Evolutionary conservation across 75 land plant species (phyloP).

Genomic region (Pinus albicaulis): DNA sequence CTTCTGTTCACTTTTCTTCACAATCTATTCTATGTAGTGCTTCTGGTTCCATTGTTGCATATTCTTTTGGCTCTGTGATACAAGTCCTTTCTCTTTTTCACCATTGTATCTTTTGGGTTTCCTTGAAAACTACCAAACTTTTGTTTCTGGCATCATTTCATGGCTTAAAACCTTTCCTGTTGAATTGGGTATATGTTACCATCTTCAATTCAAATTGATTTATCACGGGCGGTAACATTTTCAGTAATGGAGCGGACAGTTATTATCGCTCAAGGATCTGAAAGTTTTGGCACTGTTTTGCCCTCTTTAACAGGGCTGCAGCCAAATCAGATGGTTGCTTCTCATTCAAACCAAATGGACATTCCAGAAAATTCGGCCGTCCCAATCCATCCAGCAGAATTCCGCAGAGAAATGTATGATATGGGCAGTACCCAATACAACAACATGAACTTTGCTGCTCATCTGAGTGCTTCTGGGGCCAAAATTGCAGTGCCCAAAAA

Average conservation of each 20-base stretch:
- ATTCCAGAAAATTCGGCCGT: neutral
- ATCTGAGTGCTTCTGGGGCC: neutral
- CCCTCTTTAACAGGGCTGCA: neutral
- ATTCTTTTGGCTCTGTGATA: neutral
- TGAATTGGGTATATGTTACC: neutral
- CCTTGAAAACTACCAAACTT: neutral
- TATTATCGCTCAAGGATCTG: neutral
- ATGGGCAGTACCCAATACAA: neutral
- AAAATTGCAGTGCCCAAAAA: neutral
- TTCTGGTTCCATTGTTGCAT: neutral
- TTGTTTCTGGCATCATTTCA: neutral
- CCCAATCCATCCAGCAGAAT: neutral
- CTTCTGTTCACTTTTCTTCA: too few species aligned
- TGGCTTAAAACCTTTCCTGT: neutral
- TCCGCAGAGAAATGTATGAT: neutral
- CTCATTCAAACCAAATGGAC: neutral
- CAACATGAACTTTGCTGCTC: neutral
- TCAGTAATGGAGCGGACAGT: slow-evolving; percentile 1
- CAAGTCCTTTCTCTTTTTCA: neutral
- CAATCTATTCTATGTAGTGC: neutral
- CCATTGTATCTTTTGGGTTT: neutral
- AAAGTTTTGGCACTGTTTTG: slow-evolving; percentile 1
- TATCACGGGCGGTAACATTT: neutral
- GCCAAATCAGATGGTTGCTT: neutral
- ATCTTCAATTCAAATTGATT: neutral